phyloP scores from a whole-genome alignment of 768 basidiomycete genomes.

The Pleurotus tuoliensis region DNA sequence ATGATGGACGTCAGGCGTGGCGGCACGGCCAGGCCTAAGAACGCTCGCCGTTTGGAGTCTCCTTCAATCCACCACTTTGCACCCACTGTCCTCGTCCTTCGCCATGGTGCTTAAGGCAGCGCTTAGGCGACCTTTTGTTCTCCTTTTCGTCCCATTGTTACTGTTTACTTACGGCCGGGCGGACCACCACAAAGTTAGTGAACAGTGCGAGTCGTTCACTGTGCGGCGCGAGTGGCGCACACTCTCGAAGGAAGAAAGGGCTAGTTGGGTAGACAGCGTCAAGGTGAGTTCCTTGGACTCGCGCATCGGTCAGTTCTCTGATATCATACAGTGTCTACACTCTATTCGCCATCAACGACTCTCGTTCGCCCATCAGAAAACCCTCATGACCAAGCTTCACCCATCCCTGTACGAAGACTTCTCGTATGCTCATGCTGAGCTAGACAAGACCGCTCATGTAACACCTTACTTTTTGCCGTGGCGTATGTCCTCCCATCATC shows the following conservation, averaged over 20 bases:
- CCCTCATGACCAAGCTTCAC: conserved; percentile 2
- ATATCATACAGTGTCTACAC: conserved; percentile 8
- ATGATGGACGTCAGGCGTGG: too few relatives aligned
- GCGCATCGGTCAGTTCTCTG: neutral
- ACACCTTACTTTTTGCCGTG: conserved; percentile 13
- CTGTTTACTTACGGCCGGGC: neutral
- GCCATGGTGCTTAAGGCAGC: conserved; percentile 2
- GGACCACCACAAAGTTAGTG: neutral
- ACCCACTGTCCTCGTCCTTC: too few relatives aligned
- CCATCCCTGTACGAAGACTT: conserved; percentile 14
- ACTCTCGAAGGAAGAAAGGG: conserved; percentile 4
- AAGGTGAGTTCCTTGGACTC: conserved; percentile 5
- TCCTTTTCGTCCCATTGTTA: neutral
- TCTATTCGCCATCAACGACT: conserved; percentile 10
- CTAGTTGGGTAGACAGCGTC: conserved; percentile 11
- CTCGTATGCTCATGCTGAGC: conserved; percentile 10
- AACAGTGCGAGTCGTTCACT: neutral
- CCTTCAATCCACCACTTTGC: too few relatives aligned
- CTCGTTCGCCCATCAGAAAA: conserved; percentile 7
- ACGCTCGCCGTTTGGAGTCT: too few relatives aligned
- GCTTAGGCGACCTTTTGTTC: neutral
- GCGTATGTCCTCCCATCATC: conserved; percentile 9
- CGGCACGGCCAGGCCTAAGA: too few relatives aligned
- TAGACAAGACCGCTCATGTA: conserved; percentile 11
- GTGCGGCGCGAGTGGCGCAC: conserved; percentile 13